Conservation (phyloP, 306 rosid species). For the Begonia loranthoides region DNA sequence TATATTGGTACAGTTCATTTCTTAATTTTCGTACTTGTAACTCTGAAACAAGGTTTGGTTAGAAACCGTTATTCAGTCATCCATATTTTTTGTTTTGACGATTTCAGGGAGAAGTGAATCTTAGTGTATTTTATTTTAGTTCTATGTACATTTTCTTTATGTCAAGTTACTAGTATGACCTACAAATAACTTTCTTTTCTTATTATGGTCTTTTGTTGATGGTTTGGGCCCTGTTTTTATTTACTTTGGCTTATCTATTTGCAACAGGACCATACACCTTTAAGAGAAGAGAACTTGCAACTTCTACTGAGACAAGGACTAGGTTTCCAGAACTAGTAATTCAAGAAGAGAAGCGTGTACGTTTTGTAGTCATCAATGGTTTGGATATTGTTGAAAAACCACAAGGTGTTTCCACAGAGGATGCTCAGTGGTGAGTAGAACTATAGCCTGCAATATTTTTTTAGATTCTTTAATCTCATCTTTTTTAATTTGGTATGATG, state of each 20-base stretch:
- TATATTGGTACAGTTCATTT: too few species aligned
- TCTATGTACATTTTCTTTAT: too few species aligned
- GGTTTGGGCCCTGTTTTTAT: too few species aligned
- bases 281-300: constrained; percentile 93
- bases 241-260: background rate
- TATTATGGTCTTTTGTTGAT: too few species aligned
- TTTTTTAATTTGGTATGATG: background rate
- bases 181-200: too few species aligned
- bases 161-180: too few species aligned
- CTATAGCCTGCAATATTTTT: background rate
- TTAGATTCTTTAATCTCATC: background rate
- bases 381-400: constrained; percentile 81
- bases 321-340: constrained; percentile 85
- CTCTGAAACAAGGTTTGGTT: too few species aligned
- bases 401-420: constrained; percentile 39
- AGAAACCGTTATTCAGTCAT: too few species aligned
- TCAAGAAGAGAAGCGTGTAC: constrained; percentile 94
- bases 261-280: constrained; percentile 48
- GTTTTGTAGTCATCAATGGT: constrained; percentile 92
- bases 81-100: too few species aligned
- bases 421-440: constrained; percentile 65
- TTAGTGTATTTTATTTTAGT: too few species aligned
- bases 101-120: too few species aligned
- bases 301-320: constrained; percentile 83
- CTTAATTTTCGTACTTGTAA: too few species aligned